Percentiles rank a stretch among this genome's conserved stretches.
These are phyloP conservation scores for Ophiostoma himal-ulmi DNA, from an alignment of 2,329 filamentous ascomycete genomes.

Conservation along the genomic window DNA sequence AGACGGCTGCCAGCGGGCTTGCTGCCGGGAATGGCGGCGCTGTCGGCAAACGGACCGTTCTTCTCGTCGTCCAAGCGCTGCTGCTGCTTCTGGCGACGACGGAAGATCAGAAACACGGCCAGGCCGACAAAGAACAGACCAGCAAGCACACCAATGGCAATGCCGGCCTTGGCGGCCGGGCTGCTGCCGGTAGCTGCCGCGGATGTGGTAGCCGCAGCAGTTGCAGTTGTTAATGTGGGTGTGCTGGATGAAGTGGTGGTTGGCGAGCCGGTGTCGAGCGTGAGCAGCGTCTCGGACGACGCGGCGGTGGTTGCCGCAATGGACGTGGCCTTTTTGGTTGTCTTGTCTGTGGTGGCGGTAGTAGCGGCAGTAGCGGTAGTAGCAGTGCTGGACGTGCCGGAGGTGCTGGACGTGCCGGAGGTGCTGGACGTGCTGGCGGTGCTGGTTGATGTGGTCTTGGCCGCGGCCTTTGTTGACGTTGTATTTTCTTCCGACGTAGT, in stretches of 20 bases:
- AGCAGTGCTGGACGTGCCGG: too few species aligned
- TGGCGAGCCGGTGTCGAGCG: slow-evolving; percentile 18
- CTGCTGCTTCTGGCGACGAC: slow-evolving; percentile 59
- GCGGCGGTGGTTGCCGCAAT: slow-evolving; percentile 11
- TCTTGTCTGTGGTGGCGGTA: slow-evolving; percentile 8
- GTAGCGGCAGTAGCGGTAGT: background rate
- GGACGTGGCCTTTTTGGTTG: slow-evolving; percentile 1
- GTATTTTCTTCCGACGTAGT: slow-evolving; percentile 8
- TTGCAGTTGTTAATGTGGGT: background rate
- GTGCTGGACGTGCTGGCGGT: background rate
- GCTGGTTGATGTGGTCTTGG: slow-evolving; percentile 9
- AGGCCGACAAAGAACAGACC: slow-evolving; percentile 60
- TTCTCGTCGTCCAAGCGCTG: slow-evolving; percentile 61
- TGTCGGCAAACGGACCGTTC: slow-evolving; percentile 38
- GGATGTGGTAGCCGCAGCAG: background rate
- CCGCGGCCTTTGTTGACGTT: slow-evolving; percentile 1
- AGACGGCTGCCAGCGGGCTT: slow-evolving; percentile 54
- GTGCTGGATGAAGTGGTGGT: slow-evolving; percentile 1
- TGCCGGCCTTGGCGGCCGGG: slow-evolving; percentile 63
- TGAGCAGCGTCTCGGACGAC: slow-evolving; percentile 19
- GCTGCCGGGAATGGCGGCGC: slow-evolving; percentile 20
- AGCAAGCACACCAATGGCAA: slow-evolving; percentile 74
- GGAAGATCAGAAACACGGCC: slow-evolving; percentile 67
- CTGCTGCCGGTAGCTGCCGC: slow-evolving; percentile 16
- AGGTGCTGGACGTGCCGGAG: background rate